phyloP scores from a whole-genome alignment of 345 rosid species.

The Moricandia moricandioides region DNA sequence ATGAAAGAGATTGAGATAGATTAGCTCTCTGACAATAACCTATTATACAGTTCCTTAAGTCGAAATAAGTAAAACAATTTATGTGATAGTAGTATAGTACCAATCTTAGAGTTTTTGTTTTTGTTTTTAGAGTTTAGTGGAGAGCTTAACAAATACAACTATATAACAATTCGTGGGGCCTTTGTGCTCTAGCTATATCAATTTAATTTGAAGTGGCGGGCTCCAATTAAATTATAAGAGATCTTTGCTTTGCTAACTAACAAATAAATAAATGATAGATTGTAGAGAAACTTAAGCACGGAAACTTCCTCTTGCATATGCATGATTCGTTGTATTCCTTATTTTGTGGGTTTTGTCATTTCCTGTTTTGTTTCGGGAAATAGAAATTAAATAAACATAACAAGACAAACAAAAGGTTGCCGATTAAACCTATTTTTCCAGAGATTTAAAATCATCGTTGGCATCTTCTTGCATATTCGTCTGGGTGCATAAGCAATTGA shows the following conservation, averaged over 20 bases:
- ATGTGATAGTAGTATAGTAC: not conserved
- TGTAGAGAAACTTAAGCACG: not conserved
- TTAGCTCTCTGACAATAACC: not conserved
- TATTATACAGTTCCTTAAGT: not conserved
- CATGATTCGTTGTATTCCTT: constrained; percentile 6
- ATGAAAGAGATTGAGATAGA: too few relatives aligned
- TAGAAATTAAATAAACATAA: not conserved
- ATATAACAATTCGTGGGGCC: not conserved
- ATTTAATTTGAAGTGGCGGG: constrained; percentile 1
- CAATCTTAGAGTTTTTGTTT: not conserved
- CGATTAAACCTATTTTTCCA: not conserved
- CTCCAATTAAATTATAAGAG: not conserved
- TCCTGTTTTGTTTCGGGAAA: constrained; percentile 4
- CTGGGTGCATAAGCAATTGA: constrained; percentile 4
- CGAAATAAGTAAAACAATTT: not conserved
- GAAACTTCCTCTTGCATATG: constrained; percentile 17
- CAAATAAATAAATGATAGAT: not conserved
- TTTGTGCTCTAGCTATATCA: not conserved
- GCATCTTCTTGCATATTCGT: constrained; percentile 9
- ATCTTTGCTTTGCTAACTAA: not conserved
- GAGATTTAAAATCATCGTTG: not conserved
- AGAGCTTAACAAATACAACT: not conserved
- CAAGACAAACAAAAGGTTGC: constrained; percentile 5
- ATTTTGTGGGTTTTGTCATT: not conserved
- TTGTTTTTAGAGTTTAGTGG: not conserved